Evolutionary conservation across 352 stramenopile species (phyloP).

Genomic region (Phytophthora hibernalis): DNA sequence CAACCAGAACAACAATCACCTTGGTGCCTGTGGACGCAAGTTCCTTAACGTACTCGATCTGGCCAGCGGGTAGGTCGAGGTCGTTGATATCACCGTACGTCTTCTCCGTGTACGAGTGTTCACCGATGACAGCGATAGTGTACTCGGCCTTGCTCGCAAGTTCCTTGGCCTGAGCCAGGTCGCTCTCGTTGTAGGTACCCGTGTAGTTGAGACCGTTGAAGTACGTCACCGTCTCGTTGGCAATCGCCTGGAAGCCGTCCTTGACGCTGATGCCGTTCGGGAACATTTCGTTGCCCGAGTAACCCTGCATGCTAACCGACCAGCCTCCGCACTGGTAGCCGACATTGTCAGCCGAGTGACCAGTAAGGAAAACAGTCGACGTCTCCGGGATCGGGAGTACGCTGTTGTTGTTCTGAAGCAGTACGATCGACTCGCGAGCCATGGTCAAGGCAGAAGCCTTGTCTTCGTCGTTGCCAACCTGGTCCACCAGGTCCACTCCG

Average conservation of each 20-base stretch:
- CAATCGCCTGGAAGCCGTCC: slow-evolving; percentile 51
- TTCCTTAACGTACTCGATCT: slow-evolving; percentile 77
- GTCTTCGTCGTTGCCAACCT: slow-evolving; percentile 58
- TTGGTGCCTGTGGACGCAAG: slow-evolving; percentile 70
- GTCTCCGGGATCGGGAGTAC: slow-evolving; percentile 51
- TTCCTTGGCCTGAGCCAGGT: slow-evolving; percentile 61
- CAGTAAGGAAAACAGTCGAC: slow-evolving; percentile 62
- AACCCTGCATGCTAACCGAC: slow-evolving; percentile 84
- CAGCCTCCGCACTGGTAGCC: slow-evolving; percentile 78
- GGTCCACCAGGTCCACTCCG: slow-evolving; percentile 45
- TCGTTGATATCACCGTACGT: slow-evolving; percentile 82
- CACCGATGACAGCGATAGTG: slow-evolving; percentile 78
- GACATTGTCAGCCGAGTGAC: slow-evolving; percentile 63
- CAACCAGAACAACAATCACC: slow-evolving; percentile 79
- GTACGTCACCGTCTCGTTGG: slow-evolving; percentile 42
- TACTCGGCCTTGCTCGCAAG: slow-evolving; percentile 58
- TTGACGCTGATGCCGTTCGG: slow-evolving; percentile 69
- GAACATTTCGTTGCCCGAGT: slow-evolving; percentile 69
- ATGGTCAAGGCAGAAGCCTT: slow-evolving; percentile 55
- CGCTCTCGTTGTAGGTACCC: slow-evolving; percentile 51
- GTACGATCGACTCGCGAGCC: slow-evolving; percentile 78
- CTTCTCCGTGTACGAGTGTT: slow-evolving; percentile 85
- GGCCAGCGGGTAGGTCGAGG: slow-evolving; percentile 60
- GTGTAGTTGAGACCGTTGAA: slow-evolving; percentile 67
- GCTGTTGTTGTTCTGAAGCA: slow-evolving; percentile 80